These are phyloP conservation scores for Lentithecium fluviatile DNA, from an alignment of 495 filamentous ascomycete species.

Conservation along the genomic window DNA sequence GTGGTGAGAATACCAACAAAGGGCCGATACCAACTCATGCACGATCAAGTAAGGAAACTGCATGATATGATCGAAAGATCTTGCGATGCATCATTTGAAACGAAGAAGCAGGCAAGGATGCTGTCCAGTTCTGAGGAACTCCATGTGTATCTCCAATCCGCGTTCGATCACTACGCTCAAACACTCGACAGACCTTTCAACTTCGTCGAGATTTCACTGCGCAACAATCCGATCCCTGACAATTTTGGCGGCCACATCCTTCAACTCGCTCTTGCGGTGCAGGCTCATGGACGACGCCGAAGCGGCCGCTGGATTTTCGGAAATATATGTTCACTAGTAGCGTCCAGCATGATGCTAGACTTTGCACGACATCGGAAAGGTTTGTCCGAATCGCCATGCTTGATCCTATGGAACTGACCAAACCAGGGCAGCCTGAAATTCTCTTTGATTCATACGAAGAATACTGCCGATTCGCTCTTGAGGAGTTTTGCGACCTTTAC, in stretches of 20 bases:
- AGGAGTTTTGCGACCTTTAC: constrained; percentile 30
- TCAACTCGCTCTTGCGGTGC: constrained; percentile 34
- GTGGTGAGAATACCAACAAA: constrained; percentile 38
- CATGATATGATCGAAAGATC: not conserved
- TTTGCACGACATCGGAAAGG: constrained; percentile 28
- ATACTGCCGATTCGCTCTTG: constrained; percentile 25
- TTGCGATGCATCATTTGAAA: constrained; percentile 16
- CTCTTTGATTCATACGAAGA: constrained; percentile 16
- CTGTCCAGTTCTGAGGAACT: constrained; percentile 42
- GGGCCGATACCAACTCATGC: constrained; percentile 18
- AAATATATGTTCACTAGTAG: constrained; percentile 38
- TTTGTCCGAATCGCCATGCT: too few relatives aligned
- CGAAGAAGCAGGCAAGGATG: constrained; percentile 37
- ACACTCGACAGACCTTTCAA: constrained; percentile 44
- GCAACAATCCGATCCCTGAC: constrained; percentile 43
- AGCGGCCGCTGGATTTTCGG: constrained; percentile 30
- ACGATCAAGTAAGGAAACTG: constrained; percentile 2
- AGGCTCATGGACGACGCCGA: not conserved
- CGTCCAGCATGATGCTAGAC: constrained; percentile 41
- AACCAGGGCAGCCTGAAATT: not conserved
- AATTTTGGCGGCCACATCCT: constrained; percentile 44
- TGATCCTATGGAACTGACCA: too few relatives aligned
- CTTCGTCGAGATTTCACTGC: constrained; percentile 44
- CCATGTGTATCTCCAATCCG: constrained; percentile 40
- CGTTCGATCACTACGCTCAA: constrained; percentile 44